These are phyloP conservation scores for Myxozyma neotropica DNA, from an alignment of 805 yeast species.

Conservation along the genomic window DNA sequence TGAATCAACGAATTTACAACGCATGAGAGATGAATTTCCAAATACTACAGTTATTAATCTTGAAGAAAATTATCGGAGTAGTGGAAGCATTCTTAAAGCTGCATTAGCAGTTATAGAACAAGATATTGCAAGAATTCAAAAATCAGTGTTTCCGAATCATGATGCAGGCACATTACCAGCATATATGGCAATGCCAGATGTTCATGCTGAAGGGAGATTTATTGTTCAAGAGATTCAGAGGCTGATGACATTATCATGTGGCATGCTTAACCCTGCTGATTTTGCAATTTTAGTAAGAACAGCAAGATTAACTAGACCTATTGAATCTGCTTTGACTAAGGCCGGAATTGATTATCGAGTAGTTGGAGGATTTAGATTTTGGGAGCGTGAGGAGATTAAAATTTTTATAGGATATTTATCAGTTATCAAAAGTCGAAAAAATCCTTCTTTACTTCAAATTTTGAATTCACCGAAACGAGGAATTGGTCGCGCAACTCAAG, in stretches of 20 bases:
- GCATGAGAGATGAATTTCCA: slow-evolving; percentile 50
- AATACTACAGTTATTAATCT: slow-evolving; percentile 50
- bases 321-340: slow-evolving; percentile 65
- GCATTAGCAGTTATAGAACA: slow-evolving; percentile 69
- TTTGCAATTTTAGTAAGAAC: slow-evolving; percentile 74
- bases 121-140: slow-evolving; percentile 45
- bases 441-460: slow-evolving; percentile 62
- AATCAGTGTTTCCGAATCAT: slow-evolving; percentile 20
- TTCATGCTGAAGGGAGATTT: slow-evolving; percentile 59
- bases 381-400: slow-evolving; percentile 73
- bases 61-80: slow-evolving; percentile 78
- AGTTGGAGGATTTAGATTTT: slow-evolving; percentile 74
- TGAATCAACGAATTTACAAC: slow-evolving; percentile 62
- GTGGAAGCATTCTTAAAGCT: slow-evolving; percentile 61
- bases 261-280: slow-evolving; percentile 56
- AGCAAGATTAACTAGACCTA: slow-evolving; percentile 57
- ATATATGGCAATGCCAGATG: slow-evolving; percentile 42
- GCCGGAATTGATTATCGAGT: slow-evolving; percentile 64
- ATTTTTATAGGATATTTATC: slow-evolving; percentile 66
- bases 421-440: slow-evolving; percentile 59
- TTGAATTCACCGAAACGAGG: slow-evolving; percentile 67
- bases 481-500: slow-evolving; percentile 59
- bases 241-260: slow-evolving; percentile 50
- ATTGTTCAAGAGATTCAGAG: slow-evolving; percentile 59
- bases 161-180: slow-evolving; percentile 43